phyloP scores from a whole-genome alignment of 371 early-diverging fungal genomes.

The Mortierella sp. region DNA sequence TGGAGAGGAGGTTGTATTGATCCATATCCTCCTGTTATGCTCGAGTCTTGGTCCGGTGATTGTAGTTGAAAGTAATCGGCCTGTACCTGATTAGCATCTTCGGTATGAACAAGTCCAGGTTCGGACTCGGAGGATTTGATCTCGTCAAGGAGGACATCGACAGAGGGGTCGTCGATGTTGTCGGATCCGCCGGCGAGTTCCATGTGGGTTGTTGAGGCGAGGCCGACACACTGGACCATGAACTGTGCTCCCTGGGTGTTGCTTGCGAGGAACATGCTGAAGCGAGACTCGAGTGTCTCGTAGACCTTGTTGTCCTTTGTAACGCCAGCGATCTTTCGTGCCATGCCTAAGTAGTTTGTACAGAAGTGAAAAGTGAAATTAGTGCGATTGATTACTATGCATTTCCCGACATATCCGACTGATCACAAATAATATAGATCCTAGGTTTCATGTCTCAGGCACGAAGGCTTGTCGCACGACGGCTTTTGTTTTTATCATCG shows the following conservation, averaged over 20 bases:
- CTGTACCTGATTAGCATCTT: not conserved
- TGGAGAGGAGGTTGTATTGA: constrained; percentile 6
- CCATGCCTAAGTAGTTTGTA: constrained; percentile 40
- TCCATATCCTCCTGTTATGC: not conserved
- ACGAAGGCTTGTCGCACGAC: not conserved
- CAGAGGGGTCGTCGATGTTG: constrained; percentile 21
- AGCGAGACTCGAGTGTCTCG: constrained; percentile 57
- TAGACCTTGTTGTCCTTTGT: constrained; percentile 51
- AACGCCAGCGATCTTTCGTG: constrained; percentile 59
- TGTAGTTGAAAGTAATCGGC: constrained; percentile 1
- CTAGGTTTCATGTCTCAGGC: not conserved
- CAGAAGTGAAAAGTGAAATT: not conserved
- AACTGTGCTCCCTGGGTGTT: constrained; percentile 48
- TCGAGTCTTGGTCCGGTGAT: constrained; percentile 16
- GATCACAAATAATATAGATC: not conserved
- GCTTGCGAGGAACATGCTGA: constrained; percentile 60
- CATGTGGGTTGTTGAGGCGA: constrained; percentile 39
- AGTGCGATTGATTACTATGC: not conserved
- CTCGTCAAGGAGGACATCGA: constrained; percentile 30
- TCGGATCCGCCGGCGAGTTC: constrained; percentile 38
- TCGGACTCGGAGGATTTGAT: constrained; percentile 13
- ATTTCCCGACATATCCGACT: not conserved
- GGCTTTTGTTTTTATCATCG: not conserved
- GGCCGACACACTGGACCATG: constrained; percentile 42
- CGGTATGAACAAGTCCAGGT: constrained; percentile 16